phyloP scores from a whole-genome alignment of 1,284 basidiomycete species.

The Ganoderma lucidum region DNA sequence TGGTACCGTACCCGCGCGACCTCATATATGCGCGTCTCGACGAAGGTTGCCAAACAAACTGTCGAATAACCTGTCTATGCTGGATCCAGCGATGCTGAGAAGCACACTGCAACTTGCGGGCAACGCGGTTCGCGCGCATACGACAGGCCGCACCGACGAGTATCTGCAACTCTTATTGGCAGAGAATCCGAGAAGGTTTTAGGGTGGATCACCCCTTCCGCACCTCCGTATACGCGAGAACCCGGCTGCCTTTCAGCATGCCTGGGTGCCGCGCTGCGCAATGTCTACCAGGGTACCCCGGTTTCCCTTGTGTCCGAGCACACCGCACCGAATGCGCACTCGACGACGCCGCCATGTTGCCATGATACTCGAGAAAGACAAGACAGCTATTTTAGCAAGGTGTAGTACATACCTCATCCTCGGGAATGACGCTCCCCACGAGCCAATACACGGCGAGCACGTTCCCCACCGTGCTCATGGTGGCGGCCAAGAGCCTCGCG shows the following conservation, averaged over 20 bases:
- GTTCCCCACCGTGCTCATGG: conserved; percentile 61
- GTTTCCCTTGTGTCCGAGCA: conserved; percentile 3
- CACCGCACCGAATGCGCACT: not conserved
- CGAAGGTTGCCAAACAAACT: not conserved
- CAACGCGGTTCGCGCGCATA: not conserved
- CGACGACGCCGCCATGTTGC: not conserved
- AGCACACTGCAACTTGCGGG: not conserved
- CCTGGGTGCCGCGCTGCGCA: not conserved
- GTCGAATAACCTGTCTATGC: not conserved
- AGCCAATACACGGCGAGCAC: conserved; percentile 53
- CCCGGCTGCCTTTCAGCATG: not conserved
- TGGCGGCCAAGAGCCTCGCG: conserved; percentile 68
- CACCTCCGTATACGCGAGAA: not conserved
- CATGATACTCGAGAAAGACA: conserved; percentile 12
- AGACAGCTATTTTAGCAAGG: not conserved
- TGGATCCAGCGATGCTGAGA: not conserved
- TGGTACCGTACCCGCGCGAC: not conserved
- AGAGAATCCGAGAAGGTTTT: not conserved
- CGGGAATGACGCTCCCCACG: conserved; percentile 42
- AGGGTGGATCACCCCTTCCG: not conserved
- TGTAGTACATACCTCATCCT: conserved; percentile 42
- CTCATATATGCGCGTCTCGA: not conserved
- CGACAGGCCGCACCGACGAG: not conserved
- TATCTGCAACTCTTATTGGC: not conserved
- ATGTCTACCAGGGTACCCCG: not conserved